Percentiles rank a stretch among this genome's conserved stretches.
Evolutionary conservation across 2,329 filamentous ascomycete genomes (phyloP).

Genomic region (Passalora sequoiae): DNA sequence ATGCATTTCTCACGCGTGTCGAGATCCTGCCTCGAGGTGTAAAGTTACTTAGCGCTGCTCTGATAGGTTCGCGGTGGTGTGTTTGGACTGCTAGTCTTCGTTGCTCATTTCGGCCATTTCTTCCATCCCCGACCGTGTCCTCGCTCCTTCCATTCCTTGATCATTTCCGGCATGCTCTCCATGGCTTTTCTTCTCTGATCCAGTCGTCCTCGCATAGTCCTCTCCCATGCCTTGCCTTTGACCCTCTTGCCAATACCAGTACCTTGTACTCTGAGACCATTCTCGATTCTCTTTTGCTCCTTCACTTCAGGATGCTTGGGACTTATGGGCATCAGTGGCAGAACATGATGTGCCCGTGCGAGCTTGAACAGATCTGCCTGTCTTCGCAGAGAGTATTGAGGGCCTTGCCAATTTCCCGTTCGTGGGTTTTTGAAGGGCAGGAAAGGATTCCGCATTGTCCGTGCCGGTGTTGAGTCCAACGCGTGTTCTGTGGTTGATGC

Average conservation of each 20-base stretch:
- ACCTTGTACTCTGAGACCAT: slow-evolving; percentile 79
- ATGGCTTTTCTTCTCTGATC: slow-evolving; percentile 87
- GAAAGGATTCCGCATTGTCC: slow-evolving; percentile 64
- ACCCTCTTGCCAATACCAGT: slow-evolving; percentile 82
- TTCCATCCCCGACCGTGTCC: slow-evolving; percentile 66
- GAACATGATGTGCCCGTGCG: slow-evolving; percentile 54
- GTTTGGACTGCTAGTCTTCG: too few relatives aligned
- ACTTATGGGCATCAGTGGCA: slow-evolving; percentile 32
- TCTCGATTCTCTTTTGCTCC: slow-evolving; percentile 67
- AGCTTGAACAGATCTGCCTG: slow-evolving; percentile 90
- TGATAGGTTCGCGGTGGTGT: too few relatives aligned
- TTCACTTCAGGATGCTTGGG: slow-evolving; percentile 51
- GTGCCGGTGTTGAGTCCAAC: slow-evolving; percentile 33
- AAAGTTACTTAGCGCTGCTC: too few relatives aligned
- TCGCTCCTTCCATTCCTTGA: slow-evolving; percentile 90
- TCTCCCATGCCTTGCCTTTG: slow-evolving; percentile 93
- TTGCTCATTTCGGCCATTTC: slow-evolving; percentile 61
- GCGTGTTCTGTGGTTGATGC: slow-evolving; percentile 29
- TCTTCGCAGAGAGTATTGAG: slow-evolving; percentile 73
- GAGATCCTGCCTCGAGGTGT: too few relatives aligned
- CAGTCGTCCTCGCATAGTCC: slow-evolving; percentile 75
- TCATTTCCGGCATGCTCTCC: slow-evolving; percentile 88
- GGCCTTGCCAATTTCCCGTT: slow-evolving; percentile 78
- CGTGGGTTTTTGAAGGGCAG: slow-evolving; percentile 68
- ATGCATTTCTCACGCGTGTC: too few relatives aligned